Conservation (phyloP, 768 basidiomycete genomes). For the Pisolithus tinctorius region DNA sequence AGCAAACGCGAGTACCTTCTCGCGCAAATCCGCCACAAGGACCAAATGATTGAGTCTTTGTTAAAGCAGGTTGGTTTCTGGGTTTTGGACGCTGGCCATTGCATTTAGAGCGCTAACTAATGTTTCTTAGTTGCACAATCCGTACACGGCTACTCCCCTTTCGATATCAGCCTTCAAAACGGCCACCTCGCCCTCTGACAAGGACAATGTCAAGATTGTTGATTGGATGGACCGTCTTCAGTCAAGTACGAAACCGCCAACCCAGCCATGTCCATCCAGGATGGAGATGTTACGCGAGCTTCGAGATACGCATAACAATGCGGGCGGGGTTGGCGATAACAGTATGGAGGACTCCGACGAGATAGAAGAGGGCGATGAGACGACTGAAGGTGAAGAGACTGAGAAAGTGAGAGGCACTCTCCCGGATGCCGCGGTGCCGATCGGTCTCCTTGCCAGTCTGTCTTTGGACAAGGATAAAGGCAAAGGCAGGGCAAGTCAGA, state of each 20-base stretch:
- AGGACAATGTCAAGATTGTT: conserved; percentile 59
- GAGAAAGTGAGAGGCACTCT: conserved; percentile 45
- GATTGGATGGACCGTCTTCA: conserved; percentile 72
- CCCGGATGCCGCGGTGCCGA: conserved; percentile 66
- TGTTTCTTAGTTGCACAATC: conserved; percentile 51
- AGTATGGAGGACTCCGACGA: conserved; percentile 33
- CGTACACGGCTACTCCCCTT: conserved; percentile 71
- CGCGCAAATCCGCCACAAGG: conserved; percentile 83
- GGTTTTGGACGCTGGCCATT: neutral
- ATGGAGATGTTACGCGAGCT: conserved; percentile 24
- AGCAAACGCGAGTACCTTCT: conserved; percentile 85
- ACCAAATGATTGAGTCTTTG: conserved; percentile 77
- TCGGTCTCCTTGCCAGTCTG: conserved; percentile 70
- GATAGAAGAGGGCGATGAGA: conserved; percentile 26
- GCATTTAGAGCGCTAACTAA: neutral
- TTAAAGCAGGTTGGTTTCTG: conserved; percentile 60
- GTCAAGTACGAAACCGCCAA: conserved; percentile 46
- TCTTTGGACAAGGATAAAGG: conserved; percentile 51
- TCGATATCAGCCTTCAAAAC: conserved; percentile 73
- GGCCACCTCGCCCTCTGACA: conserved; percentile 72
- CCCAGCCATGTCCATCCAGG: conserved; percentile 29
- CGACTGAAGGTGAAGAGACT: conserved; percentile 32
- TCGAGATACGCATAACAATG: conserved; percentile 29
- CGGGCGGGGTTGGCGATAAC: neutral
- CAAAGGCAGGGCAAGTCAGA: conserved; percentile 32